Evolutionary conservation across 108 stramenopile genomes (phyloP).

Genomic region (Nitzschia sp.): DNA sequence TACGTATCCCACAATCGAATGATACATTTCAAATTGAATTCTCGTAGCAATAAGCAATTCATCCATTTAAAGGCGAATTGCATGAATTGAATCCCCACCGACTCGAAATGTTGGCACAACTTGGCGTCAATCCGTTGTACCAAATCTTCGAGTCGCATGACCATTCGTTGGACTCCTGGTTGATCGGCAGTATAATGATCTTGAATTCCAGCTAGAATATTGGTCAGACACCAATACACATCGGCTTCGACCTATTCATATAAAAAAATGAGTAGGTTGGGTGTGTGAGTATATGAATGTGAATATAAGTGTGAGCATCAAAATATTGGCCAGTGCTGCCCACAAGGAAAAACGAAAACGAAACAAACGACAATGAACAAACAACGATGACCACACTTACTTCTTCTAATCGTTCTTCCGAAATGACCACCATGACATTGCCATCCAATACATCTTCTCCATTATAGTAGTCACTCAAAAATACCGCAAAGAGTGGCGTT

Average conservation of each 20-base stretch:
- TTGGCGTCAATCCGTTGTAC: slow-evolving; percentile 91
- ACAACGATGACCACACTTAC: slow-evolving; percentile 31
- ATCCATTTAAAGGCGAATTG: slow-evolving; percentile 99
- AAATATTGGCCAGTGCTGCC: not conserved
- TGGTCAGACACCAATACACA: slow-evolving; percentile 96
- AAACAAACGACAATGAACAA: slow-evolving; percentile 1
- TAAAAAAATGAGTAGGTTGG: not conserved
- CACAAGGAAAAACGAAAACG: not conserved
- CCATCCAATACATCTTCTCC: slow-evolving; percentile 62
- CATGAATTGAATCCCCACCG: slow-evolving; percentile 84
- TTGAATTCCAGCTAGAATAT: slow-evolving; percentile 93
- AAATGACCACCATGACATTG: slow-evolving; percentile 59
- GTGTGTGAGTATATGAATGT: not conserved
- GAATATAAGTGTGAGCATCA: not conserved
- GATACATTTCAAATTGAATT: slow-evolving; percentile 81
- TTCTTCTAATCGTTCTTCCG: slow-evolving; percentile 62
- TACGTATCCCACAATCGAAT: slow-evolving; percentile 96
- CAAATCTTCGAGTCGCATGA: slow-evolving; percentile 91
- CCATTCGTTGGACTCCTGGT: slow-evolving; percentile 98
- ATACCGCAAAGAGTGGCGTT: slow-evolving; percentile 90
- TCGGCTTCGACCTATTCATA: slow-evolving; percentile 88
- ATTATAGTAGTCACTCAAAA: slow-evolving; percentile 77
- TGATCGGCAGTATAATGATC: slow-evolving; percentile 98
- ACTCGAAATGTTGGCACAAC: slow-evolving; percentile 76
- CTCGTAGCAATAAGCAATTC: slow-evolving; percentile 96